A percentile compares a stretch with the other conserved stretches of the same genome.
These are phyloP conservation scores for Emiliania huxleyi DNA, from an alignment of 78 protist genomes.

Conservation along the genomic window DNA sequence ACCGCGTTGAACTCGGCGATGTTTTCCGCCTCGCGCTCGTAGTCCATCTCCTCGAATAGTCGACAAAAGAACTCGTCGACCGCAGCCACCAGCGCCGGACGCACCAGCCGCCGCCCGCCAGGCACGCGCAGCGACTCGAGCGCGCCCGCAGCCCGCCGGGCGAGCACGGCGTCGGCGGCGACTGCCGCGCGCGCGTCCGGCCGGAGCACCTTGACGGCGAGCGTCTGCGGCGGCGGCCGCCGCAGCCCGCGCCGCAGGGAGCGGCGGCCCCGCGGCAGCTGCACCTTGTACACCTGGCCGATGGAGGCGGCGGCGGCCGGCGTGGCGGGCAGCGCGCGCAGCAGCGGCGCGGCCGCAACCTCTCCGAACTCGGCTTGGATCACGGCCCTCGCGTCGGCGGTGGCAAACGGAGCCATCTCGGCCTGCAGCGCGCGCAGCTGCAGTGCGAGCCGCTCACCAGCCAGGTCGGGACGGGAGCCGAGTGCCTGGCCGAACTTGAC, in stretches of 20 bases:
- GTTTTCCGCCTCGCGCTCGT: background rate
- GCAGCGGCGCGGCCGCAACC: background rate
- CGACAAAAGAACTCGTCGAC: conserved; percentile 28
- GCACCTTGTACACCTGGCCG: conserved; percentile 16
- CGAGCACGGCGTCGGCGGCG: background rate
- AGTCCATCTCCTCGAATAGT: conserved; percentile 26
- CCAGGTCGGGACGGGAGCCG: conserved; percentile 7
- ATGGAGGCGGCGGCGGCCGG: conserved; percentile 31
- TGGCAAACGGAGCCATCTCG: background rate
- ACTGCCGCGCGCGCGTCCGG: background rate
- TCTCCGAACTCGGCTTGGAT: background rate
- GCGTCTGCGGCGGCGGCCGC: background rate
- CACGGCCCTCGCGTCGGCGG: background rate
- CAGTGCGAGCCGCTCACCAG: background rate
- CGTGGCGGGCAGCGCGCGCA: background rate
- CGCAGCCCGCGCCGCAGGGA: background rate
- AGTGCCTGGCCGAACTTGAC: conserved; percentile 14
- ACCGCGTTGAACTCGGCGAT: background rate
- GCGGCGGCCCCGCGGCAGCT: background rate
- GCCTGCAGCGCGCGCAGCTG: background rate
- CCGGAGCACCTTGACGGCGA: conserved; percentile 11
- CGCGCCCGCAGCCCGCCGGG: background rate
- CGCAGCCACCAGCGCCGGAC: background rate
- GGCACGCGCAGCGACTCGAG: background rate
- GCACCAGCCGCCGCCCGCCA: background rate